Conservation (phyloP, 257 asterid species). For the Forsythia suspensa region DNA sequence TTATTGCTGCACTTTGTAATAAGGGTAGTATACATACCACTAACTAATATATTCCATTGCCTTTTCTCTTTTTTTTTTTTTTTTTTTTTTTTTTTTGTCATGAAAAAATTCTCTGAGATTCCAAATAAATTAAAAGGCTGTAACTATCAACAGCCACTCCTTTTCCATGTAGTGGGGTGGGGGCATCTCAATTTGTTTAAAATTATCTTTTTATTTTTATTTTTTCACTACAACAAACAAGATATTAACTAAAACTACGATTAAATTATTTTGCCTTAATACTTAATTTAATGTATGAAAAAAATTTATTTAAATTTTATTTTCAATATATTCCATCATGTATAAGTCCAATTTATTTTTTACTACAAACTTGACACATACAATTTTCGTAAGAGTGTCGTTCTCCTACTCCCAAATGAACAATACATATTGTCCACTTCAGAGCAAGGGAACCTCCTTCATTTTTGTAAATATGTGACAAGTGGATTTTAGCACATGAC, state of each 20-base stretch:
- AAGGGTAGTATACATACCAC: neutral
- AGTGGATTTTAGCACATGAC: no score
- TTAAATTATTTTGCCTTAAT: no score
- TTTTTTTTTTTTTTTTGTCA: neutral
- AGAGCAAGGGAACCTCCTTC: no score
- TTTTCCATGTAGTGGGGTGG: slow-evolving; percentile 11
- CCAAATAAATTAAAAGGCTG: slow-evolving; percentile 3
- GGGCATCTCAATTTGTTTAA: slow-evolving; percentile 16
- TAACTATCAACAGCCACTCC: neutral
- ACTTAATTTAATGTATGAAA: no score
- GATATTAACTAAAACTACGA: neutral
- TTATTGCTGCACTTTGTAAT: neutral
- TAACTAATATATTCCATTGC: neutral
- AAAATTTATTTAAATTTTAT: no score
- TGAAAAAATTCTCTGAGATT: neutral
- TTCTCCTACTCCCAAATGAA: no score
- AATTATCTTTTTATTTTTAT: neutral
- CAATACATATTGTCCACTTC: no score
- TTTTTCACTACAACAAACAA: neutral
- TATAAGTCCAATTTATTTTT: no score
- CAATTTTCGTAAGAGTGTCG: no score
- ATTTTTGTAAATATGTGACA: no score
- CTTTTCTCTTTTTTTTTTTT: neutral
- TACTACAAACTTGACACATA: no score
- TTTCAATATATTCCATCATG: no score